Evolutionary conservation across 2,329 filamentous ascomycete genomes (phyloP), one percentile per base, ranked within the genome.

Genomic region (Penicillium sp.): DNA sequence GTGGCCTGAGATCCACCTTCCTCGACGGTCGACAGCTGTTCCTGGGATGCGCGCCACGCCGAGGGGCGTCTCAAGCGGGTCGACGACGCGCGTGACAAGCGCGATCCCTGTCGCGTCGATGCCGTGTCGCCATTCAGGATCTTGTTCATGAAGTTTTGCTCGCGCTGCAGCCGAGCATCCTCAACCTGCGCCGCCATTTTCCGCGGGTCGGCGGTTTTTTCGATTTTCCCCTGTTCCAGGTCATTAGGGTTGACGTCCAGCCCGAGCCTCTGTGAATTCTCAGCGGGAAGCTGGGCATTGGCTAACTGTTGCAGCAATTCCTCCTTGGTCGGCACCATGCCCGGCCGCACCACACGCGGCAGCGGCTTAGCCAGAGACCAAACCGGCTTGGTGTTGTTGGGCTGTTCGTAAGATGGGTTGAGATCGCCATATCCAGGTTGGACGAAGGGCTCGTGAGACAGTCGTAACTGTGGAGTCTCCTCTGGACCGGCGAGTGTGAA

Each of bases 341-440:
- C 75, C 14, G 71, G 64, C 25, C 76, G 66, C 36, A 78, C 65
- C 0, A 78, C 75, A 45, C 74, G 74, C 20, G 76, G 75, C 17
- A 78, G 54, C 5, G 76, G 75, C 48, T 76, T 74, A 3, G 73
- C 75, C 36, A 78, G 55, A 56, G 73, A 70, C 69, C 76, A 79
- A 32, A 79, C 70, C 1, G 76, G 75, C 39, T 73, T 70, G 9
- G 60, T 50, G 11, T 75, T 72, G 6, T 63, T 59, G 3, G 74
- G 67, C 39, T 77, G 72, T 20, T 76, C 75, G 43, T 78, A 78
- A 19, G 73, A 69, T 2, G 76, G 76, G 36, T 79, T 79, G 3
- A 79, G 61, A 8, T 74, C 65, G 8, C 65, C 63, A 45, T 79
- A 78, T 3, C 73, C 73, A n/a, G 74, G 73, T 25, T 76, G 71